Percentiles rank a stretch among this genome's conserved stretches.
phyloP scores from a whole-genome alignment of 495 filamentous ascomycete genomes.

The Amniculicola lignicola region DNA sequence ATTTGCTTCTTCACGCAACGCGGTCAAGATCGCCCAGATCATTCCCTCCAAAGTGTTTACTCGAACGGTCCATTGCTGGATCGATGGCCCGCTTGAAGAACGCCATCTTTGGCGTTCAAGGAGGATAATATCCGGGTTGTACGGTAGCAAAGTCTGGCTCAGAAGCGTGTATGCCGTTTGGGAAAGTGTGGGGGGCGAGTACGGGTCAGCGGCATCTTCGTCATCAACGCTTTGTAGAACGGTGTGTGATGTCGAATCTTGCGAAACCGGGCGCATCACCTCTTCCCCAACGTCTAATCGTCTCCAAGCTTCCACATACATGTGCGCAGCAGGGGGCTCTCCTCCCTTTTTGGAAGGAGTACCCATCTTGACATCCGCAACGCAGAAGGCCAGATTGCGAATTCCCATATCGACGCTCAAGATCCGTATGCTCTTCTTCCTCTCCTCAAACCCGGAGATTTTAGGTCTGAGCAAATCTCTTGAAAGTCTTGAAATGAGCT shows the following conservation, averaged over 20 bases:
- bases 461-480: not conserved
- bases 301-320: constrained; percentile 24
- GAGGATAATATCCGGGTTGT: constrained; percentile 66
- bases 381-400: constrained; percentile 74
- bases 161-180: constrained; percentile 61
- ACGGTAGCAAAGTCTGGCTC: constrained; percentile 48
- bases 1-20: constrained; percentile 46
- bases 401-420: constrained; percentile 88
- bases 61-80: constrained; percentile 86
- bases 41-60: constrained; percentile 90
- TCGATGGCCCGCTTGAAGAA: constrained; percentile 56
- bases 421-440: constrained; percentile 42
- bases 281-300: constrained; percentile 27
- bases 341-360: not conserved
- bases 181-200: constrained; percentile 57
- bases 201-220: constrained; percentile 43
- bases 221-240: not conserved
- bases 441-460: not conserved
- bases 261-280: not conserved
- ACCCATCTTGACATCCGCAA: constrained; percentile 45
- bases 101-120: constrained; percentile 92
- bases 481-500: constrained; percentile 3
- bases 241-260: not conserved
- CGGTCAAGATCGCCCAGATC: constrained; percentile 71
- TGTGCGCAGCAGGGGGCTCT: not conserved